A percentile compares a stretch with the other conserved stretches of the same genome.
Conservation (phyloP, 176 grass and related monocot genomes). For the Eragrostis nindensis region DNA sequence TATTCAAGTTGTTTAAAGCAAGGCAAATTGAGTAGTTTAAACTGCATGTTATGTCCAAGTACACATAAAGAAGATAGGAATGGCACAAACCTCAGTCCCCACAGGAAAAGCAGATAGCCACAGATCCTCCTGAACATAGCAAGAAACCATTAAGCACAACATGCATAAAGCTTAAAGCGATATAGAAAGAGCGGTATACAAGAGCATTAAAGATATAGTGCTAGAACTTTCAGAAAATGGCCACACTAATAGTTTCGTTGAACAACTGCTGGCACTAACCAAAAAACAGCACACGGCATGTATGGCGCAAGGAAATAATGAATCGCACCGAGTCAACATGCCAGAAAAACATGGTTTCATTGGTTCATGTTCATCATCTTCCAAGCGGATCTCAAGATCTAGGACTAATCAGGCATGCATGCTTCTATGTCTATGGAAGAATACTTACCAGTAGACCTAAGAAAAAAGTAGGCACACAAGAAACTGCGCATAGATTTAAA, state of each 20-base stretch:
- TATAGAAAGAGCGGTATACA: background rate
- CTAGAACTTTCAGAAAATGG: background rate
- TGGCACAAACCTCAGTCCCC: constrained; percentile 70
- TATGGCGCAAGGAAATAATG: background rate
- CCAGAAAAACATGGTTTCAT: too few relatives aligned
- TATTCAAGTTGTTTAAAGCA: background rate
- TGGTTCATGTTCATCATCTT: background rate
- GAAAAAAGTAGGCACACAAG: background rate
- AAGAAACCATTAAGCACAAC: constrained; percentile 24
- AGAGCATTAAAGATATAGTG: background rate
- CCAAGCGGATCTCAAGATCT: background rate
- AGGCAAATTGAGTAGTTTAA: background rate
- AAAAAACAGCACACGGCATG: background rate
- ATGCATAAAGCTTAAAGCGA: background rate
- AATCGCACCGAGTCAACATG: background rate
- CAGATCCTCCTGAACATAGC: constrained; percentile 69
- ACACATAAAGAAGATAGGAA: background rate
- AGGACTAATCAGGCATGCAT: background rate
- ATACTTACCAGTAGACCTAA: background rate
- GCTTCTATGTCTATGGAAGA: background rate
- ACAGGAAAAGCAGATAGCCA: constrained; percentile 71
- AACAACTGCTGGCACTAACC: background rate
- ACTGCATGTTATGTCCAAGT: background rate
- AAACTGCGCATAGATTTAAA: background rate
- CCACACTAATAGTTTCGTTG: background rate